Evolutionary conservation across 768 basidiomycete species (phyloP), one percentile per base, ranked within the genome.

Genomic region (Tricholoma saponaceum): DNA sequence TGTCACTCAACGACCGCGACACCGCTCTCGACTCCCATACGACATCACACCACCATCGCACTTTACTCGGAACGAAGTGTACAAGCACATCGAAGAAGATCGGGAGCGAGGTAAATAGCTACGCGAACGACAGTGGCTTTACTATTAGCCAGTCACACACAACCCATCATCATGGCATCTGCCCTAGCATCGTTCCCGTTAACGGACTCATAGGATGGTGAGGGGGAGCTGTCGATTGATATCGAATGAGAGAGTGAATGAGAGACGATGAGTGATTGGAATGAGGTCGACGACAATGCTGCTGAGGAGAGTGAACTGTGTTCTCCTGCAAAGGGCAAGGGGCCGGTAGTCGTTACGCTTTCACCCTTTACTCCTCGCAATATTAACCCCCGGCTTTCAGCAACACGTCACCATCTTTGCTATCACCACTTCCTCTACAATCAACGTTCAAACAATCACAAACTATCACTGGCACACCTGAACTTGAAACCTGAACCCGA

Each of bases 251-350:
- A 93, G 65, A 91, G 92, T 60, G 89, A 89, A 59, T 93, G 91
- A 90, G 91, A 92, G 70, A 84, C 89, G 41, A 90, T 88, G 52
- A 92, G 90, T 63, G 90, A 92, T 72, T 92, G 90, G 89, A 92
- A 92, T 69, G 90, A 92, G 69, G 90, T 92, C 60, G 90, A 92
- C 64, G 85, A 87, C 2, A 89, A 92, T n/a, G n/a, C n/a, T n/a
- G n/a, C n/a, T n/a, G n/a, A n/a, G n/a, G n/a, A n/a, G n/a, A n/a
- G n/a, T n/a, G n/a, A n/a, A n/a, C n/a, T n/a, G n/a, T n/a, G n/a
- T n/a, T n/a, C n/a, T n/a, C n/a, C n/a, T n/a, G n/a, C n/a, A n/a
- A n/a, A n/a, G n/a, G n/a, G n/a, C n/a, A n/a, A n/a, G n/a, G n/a
- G n/a, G n/a, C n/a, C n/a, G n/a, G n/a, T n/a, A n/a, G n/a, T n/a